Percentiles rank a stretch among this genome's conserved stretches.
phyloP scores from a whole-genome alignment of 495 filamentous ascomycete genomes.

The Annulohypoxylon nitens region DNA sequence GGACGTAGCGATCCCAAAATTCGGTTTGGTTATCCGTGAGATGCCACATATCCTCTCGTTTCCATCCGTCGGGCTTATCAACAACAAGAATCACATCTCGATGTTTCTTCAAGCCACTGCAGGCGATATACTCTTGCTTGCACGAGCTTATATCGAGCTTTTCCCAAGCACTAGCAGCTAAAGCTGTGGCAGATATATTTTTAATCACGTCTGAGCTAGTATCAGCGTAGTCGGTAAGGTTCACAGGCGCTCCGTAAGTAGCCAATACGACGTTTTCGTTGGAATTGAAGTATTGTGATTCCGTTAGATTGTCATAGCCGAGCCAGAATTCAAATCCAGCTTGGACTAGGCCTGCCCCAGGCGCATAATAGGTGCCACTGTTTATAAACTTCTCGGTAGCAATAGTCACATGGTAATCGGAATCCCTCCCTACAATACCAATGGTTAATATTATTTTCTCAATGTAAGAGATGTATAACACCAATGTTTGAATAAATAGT shows the following conservation, averaged over 20 bases:
- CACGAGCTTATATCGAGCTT: constrained; percentile 28
- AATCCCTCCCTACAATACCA: constrained; percentile 36
- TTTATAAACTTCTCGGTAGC: constrained; percentile 53
- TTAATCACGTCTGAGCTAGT: constrained; percentile 41
- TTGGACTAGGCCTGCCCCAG: constrained; percentile 35
- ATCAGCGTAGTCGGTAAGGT: constrained; percentile 29
- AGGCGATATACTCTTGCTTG: constrained; percentile 33
- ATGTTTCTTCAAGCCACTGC: constrained; percentile 30
- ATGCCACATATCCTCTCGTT: constrained; percentile 45
- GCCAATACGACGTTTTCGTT: too few species aligned
- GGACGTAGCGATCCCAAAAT: constrained; percentile 40
- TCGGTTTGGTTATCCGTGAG: constrained; percentile 37
- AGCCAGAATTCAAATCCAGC: constrained; percentile 19
- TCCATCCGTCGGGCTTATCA: constrained; percentile 41
- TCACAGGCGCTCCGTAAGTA: constrained; percentile 16
- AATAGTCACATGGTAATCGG: constrained; percentile 56
- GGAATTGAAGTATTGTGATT: too few species aligned
- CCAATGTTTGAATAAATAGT: constrained; percentile 33
- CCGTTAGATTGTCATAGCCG: background rate
- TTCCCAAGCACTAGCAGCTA: constrained; percentile 11
- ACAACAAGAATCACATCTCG: constrained; percentile 32
- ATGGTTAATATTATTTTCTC: constrained; percentile 44
- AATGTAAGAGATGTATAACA: constrained; percentile 30
- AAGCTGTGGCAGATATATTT: constrained; percentile 30
- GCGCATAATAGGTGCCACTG: constrained; percentile 38